These are phyloP conservation scores for Leccinum barrowsii DNA, from an alignment of 768 basidiomycete species.

Conservation along the genomic window DNA sequence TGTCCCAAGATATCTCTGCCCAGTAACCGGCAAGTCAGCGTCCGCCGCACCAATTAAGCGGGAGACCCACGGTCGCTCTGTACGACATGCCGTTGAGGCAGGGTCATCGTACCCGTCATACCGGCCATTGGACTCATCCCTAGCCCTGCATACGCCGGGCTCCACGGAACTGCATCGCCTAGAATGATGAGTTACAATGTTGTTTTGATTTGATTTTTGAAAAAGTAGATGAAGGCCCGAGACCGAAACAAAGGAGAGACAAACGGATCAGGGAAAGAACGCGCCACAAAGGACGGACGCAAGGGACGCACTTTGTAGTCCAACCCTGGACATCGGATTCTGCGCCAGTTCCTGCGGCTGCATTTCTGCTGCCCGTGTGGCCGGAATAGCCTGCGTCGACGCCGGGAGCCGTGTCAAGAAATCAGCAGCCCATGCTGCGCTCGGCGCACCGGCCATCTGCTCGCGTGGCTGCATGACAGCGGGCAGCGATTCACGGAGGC, in stretches of 20 bases:
- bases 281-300: neutral
- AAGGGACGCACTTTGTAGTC: slow-evolving; percentile 16
- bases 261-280: slow-evolving; percentile 1
- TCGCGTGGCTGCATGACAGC: slow-evolving; percentile 9
- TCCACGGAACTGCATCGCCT: slow-evolving; percentile 42
- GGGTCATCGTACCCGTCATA: slow-evolving; percentile 18
- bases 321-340: slow-evolving; percentile 2
- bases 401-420: slow-evolving; percentile 41
- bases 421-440: slow-evolving; percentile 58
- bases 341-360: slow-evolving; percentile 12
- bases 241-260: neutral
- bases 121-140: slow-evolving; percentile 39
- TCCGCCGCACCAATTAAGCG: neutral
- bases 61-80: slow-evolving; percentile 43
- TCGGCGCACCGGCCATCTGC: slow-evolving; percentile 14
- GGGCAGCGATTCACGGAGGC: slow-evolving; percentile 28
- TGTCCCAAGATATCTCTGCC: slow-evolving; percentile 49
- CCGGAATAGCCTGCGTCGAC: neutral
- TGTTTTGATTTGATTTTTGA: neutral
- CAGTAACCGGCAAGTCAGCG: neutral
- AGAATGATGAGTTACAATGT: neutral
- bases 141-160: slow-evolving; percentile 33
- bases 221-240: neutral
- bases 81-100: slow-evolving; percentile 23
- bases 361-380: neutral